phyloP scores from a whole-genome alignment of 257 asterid species.

The Rubia yunnanensis region DNA sequence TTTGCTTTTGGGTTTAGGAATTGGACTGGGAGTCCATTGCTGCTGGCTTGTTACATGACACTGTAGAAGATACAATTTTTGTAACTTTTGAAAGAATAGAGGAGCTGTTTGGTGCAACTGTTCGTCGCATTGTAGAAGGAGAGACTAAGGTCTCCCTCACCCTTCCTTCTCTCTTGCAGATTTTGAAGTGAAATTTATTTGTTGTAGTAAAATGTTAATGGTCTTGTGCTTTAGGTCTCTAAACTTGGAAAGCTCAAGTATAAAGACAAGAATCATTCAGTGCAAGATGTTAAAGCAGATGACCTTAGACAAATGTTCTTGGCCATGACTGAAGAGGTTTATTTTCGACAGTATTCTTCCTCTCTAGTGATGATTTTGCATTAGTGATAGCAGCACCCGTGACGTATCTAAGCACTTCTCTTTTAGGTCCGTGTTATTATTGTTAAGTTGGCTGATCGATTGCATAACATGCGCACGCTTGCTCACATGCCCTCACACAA shows the following conservation, averaged over 20 bases:
- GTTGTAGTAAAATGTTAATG: conserved; percentile 1
- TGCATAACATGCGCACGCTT: conserved; percentile 95
- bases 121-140: conserved; percentile 90
- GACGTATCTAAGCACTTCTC: conserved; percentile 17
- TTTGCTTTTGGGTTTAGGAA: conserved; percentile 40
- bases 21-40: conserved; percentile 94
- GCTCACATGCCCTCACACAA: conserved; percentile 97
- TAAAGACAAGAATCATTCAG: conserved; percentile 64
- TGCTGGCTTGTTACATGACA: conserved; percentile 93
- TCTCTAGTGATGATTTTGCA: not conserved
- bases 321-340: conserved; percentile 95
- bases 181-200: conserved; percentile 1
- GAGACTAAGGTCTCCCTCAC: conserved; percentile 62
- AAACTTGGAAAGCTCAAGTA: conserved; percentile 88
- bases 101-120: conserved; percentile 63
- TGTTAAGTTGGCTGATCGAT: conserved; percentile 88
- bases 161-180: not conserved
- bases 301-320: conserved; percentile 96
- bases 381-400: conserved; percentile 9
- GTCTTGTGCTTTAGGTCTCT: conserved; percentile 52
- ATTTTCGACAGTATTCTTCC: not conserved
- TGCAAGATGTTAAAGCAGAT: conserved; percentile 94
- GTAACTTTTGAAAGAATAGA: conserved; percentile 84
- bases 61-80: conserved; percentile 80
- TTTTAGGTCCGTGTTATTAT: conserved; percentile 88